phyloP scores from a whole-genome alignment of 2,329 filamentous ascomycete genomes.

The Zasmidium citrigriseum region DNA sequence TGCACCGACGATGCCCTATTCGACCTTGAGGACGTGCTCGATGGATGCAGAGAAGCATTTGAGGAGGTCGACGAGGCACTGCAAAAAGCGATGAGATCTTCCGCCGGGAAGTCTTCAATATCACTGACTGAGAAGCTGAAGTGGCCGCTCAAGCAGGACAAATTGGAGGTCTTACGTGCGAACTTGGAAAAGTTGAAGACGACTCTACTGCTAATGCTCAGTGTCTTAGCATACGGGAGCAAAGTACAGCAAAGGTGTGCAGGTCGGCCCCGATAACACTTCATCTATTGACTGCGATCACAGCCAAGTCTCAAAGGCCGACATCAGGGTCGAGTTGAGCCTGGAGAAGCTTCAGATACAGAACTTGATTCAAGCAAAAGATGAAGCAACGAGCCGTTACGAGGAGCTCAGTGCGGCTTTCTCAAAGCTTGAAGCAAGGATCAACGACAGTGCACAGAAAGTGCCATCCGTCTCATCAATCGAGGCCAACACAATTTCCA shows the following conservation, averaged over 20 bases:
- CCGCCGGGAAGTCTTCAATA: not conserved
- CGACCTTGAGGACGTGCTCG: slow-evolving; percentile 14
- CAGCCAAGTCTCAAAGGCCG: not conserved
- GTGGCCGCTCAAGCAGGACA: slow-evolving; percentile 15
- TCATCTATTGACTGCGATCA: not conserved
- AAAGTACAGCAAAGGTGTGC: not conserved
- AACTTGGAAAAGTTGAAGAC: slow-evolving; percentile 22
- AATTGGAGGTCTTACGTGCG: slow-evolving; percentile 16
- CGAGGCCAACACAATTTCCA: not conserved
- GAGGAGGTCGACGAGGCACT: slow-evolving; percentile 15
- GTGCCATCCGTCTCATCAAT: not conserved
- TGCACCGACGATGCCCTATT: slow-evolving; percentile 8
- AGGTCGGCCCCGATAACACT: not conserved
- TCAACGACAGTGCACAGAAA: not conserved
- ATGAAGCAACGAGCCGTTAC: slow-evolving; percentile 12
- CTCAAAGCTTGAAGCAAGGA: not conserved
- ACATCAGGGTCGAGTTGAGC: slow-evolving; percentile 2
- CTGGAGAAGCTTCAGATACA: slow-evolving; percentile 16
- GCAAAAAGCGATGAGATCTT: slow-evolving; percentile 1
- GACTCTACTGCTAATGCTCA: slow-evolving; percentile 21
- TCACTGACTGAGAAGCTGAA: slow-evolving; percentile 4
- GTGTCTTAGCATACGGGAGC: slow-evolving; percentile 8
- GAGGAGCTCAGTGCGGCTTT: slow-evolving; percentile 14
- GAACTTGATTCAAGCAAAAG: slow-evolving; percentile 15
- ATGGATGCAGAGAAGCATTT: slow-evolving; percentile 20